Percentiles rank a stretch among this genome's conserved stretches.
Conservation (phyloP, 169 alveolate genomes). For the Plasmodium adleri region DNA sequence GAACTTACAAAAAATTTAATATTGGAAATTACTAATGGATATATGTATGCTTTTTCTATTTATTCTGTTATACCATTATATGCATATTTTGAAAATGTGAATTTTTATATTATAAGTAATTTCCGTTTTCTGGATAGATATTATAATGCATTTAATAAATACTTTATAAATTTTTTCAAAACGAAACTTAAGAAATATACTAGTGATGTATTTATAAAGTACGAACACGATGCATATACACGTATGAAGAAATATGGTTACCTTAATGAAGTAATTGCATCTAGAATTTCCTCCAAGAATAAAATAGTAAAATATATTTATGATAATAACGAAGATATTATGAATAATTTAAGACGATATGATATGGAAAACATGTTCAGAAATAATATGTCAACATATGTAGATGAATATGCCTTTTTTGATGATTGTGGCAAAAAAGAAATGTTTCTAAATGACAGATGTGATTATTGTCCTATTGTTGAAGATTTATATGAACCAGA, state of each 20-base stretch:
- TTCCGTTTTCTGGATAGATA: slow-evolving; percentile 26
- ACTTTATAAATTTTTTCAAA: not conserved
- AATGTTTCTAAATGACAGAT: slow-evolving; percentile 16
- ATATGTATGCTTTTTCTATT: not conserved
- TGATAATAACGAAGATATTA: not conserved
- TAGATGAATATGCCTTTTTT: slow-evolving; percentile 29
- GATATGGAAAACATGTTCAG: slow-evolving; percentile 2
- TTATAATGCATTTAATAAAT: not conserved
- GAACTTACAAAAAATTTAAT: not conserved
- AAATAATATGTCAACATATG: not conserved
- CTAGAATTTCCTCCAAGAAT: slow-evolving; percentile 7
- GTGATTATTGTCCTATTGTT: too few relatives aligned
- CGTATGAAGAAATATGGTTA: not conserved
- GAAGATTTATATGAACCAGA: too few relatives aligned
- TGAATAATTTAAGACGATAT: not conserved
- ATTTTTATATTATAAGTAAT: slow-evolving; percentile 10
- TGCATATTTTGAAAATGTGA: slow-evolving; percentile 5
- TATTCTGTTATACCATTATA: slow-evolving; percentile 3
- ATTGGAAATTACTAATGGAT: slow-evolving; percentile 1
- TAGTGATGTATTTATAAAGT: slow-evolving; percentile 9
- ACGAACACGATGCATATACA: not conserved
- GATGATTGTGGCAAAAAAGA: slow-evolving; percentile 5
- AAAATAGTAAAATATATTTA: not conserved
- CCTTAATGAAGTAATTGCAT: not conserved
- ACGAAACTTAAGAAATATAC: slow-evolving; percentile 8